Base-by-base conservation (phyloP, 2,329 filamentous ascomycete species). In the Lecanicillium sp. region DNA sequence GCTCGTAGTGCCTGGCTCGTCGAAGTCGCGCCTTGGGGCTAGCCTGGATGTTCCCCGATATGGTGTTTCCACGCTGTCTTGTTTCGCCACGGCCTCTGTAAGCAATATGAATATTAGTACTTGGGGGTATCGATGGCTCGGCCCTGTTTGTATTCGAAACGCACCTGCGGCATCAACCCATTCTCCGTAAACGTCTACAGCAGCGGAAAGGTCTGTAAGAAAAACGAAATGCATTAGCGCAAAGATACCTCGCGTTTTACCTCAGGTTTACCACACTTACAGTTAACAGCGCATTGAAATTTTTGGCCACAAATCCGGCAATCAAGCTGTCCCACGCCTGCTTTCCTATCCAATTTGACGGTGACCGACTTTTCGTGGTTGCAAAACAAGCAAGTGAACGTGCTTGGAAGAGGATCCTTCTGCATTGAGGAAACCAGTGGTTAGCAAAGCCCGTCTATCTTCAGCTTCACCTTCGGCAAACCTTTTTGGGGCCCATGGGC, bases 311-410 rank as follows among this genome's bases (percentile, higher is more conserved):
- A 98, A 38, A 95, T 78, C 59, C 90, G 94, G 68, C 92, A 98
- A 43, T 82, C 78, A 18, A 98, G 71, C 44, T 84, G 78, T 33
- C 90, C 92, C 28, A 95, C 75, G 37, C 87, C 87, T 19, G 79
- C 71, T 60, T 96, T 96, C 71, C 94, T 95, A 59, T 98, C 88
- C 36, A 98, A 73, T 62, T 94, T 92, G 49, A 95, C 85, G 19
- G 78, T 75, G 37, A 98, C 85, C 0, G 89, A 86, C 49, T 87
- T 92, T 58, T 96, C 92, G 64, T 96, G 89, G 60, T 95, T 96
- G 72, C 92, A 98, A 67, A 98, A 98, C 33, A 98, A 80, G 59
- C 92, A 98, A 41, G 89, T 86, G 62, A 98, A 98, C n/a, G 78
- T 77, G 3, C 85, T 89, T 4, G 83, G 73, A 14, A 92, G 72